Conservation (phyloP, 768 basidiomycete species). For the Strobilomyces confusus region DNA sequence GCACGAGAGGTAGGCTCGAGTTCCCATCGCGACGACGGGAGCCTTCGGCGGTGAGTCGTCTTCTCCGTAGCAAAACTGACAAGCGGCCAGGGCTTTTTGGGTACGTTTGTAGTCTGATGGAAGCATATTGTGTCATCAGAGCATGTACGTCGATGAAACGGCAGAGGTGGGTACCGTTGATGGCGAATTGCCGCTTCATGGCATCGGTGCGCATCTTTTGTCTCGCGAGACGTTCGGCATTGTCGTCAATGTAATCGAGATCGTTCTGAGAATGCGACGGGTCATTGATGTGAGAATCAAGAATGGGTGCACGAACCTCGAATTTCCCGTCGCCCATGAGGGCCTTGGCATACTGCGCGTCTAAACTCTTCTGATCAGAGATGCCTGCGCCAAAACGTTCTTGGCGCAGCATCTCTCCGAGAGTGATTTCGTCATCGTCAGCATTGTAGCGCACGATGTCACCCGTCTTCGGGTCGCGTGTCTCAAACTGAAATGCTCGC, state of each 20-base stretch:
- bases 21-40: constrained; percentile 87
- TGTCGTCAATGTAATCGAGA: constrained; percentile 95
- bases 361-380: constrained; percentile 87
- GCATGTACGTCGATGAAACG: background rate
- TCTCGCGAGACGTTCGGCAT: constrained; percentile 86
- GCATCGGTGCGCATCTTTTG: constrained; percentile 96
- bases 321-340: constrained; percentile 89
- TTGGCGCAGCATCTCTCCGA: constrained; percentile 91
- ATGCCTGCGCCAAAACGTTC: constrained; percentile 88
- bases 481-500: constrained; percentile 59
- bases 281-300: background rate
- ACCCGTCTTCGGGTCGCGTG: constrained; percentile 85
- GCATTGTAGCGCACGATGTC: constrained; percentile 86
- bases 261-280: constrained; percentile 51
- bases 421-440: constrained; percentile 81
- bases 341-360: constrained; percentile 82
- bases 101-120: constrained; percentile 86
- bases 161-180: constrained; percentile 62
- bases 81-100: constrained; percentile 82
- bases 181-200: constrained; percentile 95
- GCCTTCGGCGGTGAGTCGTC: constrained; percentile 88
- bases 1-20: constrained; percentile 86
- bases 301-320: constrained; percentile 44
- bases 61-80: constrained; percentile 88
- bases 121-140: background rate